Conservation (phyloP, 306 rosid species). For the Cucurbita argyrosperma region DNA sequence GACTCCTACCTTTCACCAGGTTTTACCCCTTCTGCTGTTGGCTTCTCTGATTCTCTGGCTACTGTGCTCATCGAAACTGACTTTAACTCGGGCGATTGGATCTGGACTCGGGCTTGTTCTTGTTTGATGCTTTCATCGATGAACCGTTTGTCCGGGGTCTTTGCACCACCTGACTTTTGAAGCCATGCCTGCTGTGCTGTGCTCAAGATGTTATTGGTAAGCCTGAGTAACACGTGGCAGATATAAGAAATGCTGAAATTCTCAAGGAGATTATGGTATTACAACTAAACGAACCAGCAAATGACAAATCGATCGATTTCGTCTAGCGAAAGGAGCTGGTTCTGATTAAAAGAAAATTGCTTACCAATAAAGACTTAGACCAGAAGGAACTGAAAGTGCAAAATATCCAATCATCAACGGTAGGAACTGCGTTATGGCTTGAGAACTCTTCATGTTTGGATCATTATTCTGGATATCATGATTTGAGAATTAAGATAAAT, state of each 20-base stretch:
- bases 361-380: slow-evolving; percentile 97
- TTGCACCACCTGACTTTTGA: slow-evolving; percentile 84
- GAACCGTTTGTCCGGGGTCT: slow-evolving; percentile 32
- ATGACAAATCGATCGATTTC: neutral
- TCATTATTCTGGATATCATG: slow-evolving; percentile 43
- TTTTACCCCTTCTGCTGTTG: slow-evolving; percentile 29
- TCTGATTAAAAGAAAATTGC: slow-evolving; percentile 12
- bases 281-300: neutral
- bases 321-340: neutral
- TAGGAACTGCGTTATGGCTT: slow-evolving; percentile 59
- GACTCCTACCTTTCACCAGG: slow-evolving; percentile 74
- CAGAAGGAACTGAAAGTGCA: slow-evolving; percentile 97
- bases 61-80: slow-evolving; percentile 14
- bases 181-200: slow-evolving; percentile 96
- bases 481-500: neutral
- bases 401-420: slow-evolving; percentile 94
- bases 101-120: slow-evolving; percentile 30
- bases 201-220: slow-evolving; percentile 86
- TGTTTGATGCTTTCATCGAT: slow-evolving; percentile 27
- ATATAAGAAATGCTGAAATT: neutral
- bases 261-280: neutral
- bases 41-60: slow-evolving; percentile 31
- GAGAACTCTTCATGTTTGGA: slow-evolving; percentile 91
- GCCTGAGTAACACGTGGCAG: slow-evolving; percentile 36
- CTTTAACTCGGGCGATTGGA: slow-evolving; percentile 28